Evolutionary conservation across 2,329 filamentous ascomycete species (phyloP).

Genomic region (Cladosporium sp.): DNA sequence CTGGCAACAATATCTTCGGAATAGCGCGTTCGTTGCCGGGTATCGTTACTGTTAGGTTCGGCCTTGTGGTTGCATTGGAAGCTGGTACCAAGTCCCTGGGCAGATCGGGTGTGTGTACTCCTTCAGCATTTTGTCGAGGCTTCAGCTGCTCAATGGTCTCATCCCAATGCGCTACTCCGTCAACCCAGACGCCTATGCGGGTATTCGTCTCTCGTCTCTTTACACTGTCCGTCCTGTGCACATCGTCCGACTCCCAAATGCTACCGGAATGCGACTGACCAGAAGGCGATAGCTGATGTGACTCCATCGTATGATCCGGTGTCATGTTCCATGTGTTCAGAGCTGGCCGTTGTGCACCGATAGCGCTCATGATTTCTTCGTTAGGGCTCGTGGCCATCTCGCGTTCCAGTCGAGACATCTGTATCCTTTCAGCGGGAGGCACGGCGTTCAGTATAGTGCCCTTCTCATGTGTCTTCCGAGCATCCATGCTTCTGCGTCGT

Average conservation of each 20-base stretch:
- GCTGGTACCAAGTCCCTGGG: background rate
- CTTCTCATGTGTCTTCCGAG: slow-evolving; percentile 16
- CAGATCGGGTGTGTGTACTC: background rate
- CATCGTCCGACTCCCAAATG: slow-evolving; percentile 4
- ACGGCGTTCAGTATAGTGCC: slow-evolving; percentile 39
- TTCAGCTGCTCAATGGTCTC: slow-evolving; percentile 19
- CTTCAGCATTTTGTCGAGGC: background rate
- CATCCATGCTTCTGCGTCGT: slow-evolving; percentile 9
- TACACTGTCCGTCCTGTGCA: slow-evolving; percentile 20
- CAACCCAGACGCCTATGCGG: slow-evolving; percentile 47
- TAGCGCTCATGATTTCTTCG: slow-evolving; percentile 41
- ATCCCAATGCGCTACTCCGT: slow-evolving; percentile 49
- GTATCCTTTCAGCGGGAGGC: slow-evolving; percentile 32
- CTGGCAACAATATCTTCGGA: background rate
- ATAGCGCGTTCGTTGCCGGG: background rate
- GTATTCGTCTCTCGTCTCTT: slow-evolving; percentile 35
- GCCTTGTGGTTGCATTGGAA: background rate
- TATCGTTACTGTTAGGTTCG: background rate
- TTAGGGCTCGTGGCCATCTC: slow-evolving; percentile 45
- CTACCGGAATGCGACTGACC: background rate
- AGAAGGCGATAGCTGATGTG: background rate
- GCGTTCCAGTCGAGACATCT: slow-evolving; percentile 38
- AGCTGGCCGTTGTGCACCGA: slow-evolving; percentile 22
- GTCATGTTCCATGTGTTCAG: slow-evolving; percentile 11
- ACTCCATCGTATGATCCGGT: slow-evolving; percentile 22